Evolutionary conservation across 306 rosid species (phyloP), one percentile per base, ranked within the genome.

Genomic region (Cucumis sativus): DNA sequence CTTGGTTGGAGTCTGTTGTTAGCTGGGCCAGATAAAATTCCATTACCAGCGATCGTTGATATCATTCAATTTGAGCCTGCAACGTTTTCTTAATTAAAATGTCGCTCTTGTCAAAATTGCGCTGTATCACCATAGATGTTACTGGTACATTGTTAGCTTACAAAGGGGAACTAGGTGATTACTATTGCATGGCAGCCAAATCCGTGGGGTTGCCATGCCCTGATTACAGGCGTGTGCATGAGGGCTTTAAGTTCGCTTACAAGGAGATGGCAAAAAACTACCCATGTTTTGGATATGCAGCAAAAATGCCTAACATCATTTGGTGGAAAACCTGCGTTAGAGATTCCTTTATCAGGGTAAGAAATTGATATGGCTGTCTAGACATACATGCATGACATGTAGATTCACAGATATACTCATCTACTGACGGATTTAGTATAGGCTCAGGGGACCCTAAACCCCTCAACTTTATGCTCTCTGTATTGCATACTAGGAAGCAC

Each of bases 251-350:
- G 84, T 80, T 81, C 51, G 99, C 97, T 21, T 89, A 95, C 79
- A 90, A 83, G 85, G 97, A 95, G 10, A 92, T 95, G 99, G 96
- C 93, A 52, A 90, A 49, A 56, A 89, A 88, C 0, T 86, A 95
- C 84, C 99, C 99, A 2, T 95, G 98, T 85, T 95, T 95, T 30
- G 96, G 97, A 35, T 79, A 77, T 84, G 88, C 86, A 54, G 97
- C 96, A 16, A 92, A 95, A 84, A 89, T 92, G 96, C 87, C 98
- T 79, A 95, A 92, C 83, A 80, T 95, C 28, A 74, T 85, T 28
- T 95, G 98, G 98, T 95, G 98, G 98, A 95, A 87, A 86, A 80
- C 96, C 18, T 95, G 98, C 17, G 97, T 95, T 51, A 90, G 90
- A 78, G 92, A 95, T 83, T 95, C 99, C 73, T 95, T 90, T 84